Evolutionary conservation across 2,329 filamentous ascomycete genomes (phyloP).

Genomic region (Albifimbria verrucaria): DNA sequence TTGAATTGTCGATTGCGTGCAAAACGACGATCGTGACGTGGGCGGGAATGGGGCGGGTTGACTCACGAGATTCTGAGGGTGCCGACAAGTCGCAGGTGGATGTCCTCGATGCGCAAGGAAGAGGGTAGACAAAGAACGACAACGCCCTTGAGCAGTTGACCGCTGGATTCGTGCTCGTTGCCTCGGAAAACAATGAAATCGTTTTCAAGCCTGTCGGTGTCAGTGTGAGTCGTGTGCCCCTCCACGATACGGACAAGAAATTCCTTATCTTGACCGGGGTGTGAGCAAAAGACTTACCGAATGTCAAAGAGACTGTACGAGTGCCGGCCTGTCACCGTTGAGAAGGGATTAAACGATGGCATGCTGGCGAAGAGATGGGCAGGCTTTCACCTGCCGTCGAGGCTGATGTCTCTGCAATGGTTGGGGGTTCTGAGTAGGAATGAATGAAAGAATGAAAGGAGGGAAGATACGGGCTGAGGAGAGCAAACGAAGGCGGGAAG

Average conservation of each 20-base stretch:
- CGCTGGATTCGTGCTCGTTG: constrained; percentile 69
- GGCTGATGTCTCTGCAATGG: neutral
- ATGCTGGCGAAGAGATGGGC: constrained; percentile 31
- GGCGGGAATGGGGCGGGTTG: too few relatives aligned
- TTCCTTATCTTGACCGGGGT: neutral
- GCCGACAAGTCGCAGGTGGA: constrained; percentile 69
- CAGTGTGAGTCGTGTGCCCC: neutral
- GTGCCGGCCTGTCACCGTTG: constrained; percentile 47
- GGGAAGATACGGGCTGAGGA: neutral
- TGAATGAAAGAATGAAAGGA: neutral
- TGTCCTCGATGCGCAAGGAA: constrained; percentile 67
- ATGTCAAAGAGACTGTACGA: constrained; percentile 56
- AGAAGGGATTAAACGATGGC: constrained; percentile 56
- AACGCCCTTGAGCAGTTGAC: constrained; percentile 69
- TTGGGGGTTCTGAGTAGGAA: neutral
- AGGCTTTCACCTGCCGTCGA: neutral
- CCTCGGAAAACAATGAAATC: constrained; percentile 79
- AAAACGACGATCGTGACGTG: too few relatives aligned
- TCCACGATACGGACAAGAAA: neutral
- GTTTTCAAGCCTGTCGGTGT: constrained; percentile 62
- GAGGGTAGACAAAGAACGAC: constrained; percentile 71
- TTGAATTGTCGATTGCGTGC: too few relatives aligned
- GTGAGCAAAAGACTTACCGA: constrained; percentile 38
- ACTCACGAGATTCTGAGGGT: constrained; percentile 64
- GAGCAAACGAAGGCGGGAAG: neutral